Evolutionary conservation across 257 asterid genomes (phyloP), one percentile per base, ranked within the genome.

Genomic region (Petunia secreta): DNA sequence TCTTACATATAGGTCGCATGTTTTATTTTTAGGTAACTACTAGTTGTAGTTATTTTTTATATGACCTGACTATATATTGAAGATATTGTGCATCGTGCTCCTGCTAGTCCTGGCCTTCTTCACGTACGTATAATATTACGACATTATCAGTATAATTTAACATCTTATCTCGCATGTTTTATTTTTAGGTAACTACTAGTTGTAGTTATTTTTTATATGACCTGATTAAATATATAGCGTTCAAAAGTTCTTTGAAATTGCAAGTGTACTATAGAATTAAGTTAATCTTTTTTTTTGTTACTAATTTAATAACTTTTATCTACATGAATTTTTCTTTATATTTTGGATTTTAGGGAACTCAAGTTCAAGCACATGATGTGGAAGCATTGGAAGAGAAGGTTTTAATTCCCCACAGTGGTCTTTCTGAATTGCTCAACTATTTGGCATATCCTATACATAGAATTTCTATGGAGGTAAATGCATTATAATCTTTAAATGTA

Each of bases 381-480:
- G 89, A 86, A 66, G 80, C 74, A 67, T 74, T 75, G 84, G 86
- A 89, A 6, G 89, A 82, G 8, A 86, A 87, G 82, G 82, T 65
- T n/a, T 36, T 79, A 71, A 5, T 37, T 71, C 62, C 77, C 44
- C 86, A 82, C 37, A 41, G 68, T 38, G 79, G 84, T 37, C 89
- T 86, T 62, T 34, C 82, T 2, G 97, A 94, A 44, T 78, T 91
- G 0, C 84, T 93, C 8, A 79, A 83, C 83, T 46, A 84, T 67
- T 86, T 94, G 41, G 91, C 98, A 10, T 90, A 83, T 79, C 92
- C 97, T 64, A 87, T 94, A 77, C 91, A 86, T 89, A 93, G 87
- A 87, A 88, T 87, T 75, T 81, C 88, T 36, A 80, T 60, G 36
- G 98, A 94, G 97, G 98, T 94, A 54, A 57, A 41, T 76, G n/a